Evolutionary conservation across 2,329 filamentous ascomycete genomes (phyloP).

Genomic region (Coniochaeta prunicola): DNA sequence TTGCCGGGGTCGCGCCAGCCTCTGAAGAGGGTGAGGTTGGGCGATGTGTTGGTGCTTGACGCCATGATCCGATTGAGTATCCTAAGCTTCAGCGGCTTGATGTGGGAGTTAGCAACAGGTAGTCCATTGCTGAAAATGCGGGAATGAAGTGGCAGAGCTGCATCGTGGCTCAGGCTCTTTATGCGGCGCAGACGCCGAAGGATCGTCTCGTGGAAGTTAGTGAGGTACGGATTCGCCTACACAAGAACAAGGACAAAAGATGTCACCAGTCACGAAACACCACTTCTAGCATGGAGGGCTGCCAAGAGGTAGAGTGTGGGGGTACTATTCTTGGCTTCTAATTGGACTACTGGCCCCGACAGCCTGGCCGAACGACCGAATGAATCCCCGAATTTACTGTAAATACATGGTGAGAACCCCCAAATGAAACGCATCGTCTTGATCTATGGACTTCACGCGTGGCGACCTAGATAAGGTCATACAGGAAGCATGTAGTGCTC

Average conservation of each 20-base stretch:
- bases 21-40: constrained; percentile 36
- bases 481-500: no score
- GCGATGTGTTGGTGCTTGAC: neutral
- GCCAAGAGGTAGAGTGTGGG: neutral
- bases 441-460: no score
- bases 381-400: no score
- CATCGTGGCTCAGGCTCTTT: neutral
- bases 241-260: neutral
- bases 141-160: no score
- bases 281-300: neutral
- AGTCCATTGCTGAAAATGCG: no score
- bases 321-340: neutral
- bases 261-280: neutral
- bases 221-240: neutral
- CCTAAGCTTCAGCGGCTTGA: neutral
- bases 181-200: no score
- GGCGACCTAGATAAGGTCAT: no score
- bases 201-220: neutral
- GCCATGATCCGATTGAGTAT: neutral
- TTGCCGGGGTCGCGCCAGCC: constrained; percentile 32
- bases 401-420: no score
- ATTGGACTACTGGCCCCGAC: neutral
- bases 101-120: no score
- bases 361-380: neutral
- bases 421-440: no score